Evolutionary conservation across 441 rosid species (phyloP), one percentile per base, ranked within the genome.

Genomic region (Aquilaria agallochum): DNA sequence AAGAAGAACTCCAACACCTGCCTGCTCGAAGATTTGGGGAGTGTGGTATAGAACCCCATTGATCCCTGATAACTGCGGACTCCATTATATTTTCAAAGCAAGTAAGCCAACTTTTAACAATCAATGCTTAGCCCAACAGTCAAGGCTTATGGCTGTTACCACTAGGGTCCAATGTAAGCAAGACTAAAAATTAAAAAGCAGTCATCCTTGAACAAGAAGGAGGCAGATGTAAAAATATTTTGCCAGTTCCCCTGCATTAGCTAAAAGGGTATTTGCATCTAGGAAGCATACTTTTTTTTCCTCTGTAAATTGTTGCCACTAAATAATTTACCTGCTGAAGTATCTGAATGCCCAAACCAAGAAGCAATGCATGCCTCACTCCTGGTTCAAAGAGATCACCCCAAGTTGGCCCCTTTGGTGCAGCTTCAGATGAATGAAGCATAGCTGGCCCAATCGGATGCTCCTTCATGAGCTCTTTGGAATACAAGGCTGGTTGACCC

Each of bases 281-380:
- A 36, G 5, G 7, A 10, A 40, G 45, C 45, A 5, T 40, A 1
- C 45, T 40, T 40, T 8, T 40, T 8, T 40, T 40, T 40, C 45
- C 42, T 8, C 45, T 40, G 45, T 40, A 40, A 7, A 40, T 10
- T 40, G 2, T 8, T 40, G 45, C 9, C 9, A 40, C 9, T 40
- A 40, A 40, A 40, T 8, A 11, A 2, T 49, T 62, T 76, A 92
- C 96, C 90, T 86, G 96, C 78, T 90, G 96, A 72, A 92, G 86
- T 52, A 86, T 62, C 66, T 92, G 96, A 81, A 92, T 77, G 11
- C 98, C 96, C 11, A 83, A 63, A 15, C 98, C 98, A 59, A 92
- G 84, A 8, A 86, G 33, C 68, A 90, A 77, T 15, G 98, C 96
- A 51, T 74, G 89, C 80, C 84, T 83, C 10, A 92, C 85, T 68